Conservation (phyloP, 2,329 filamentous ascomycete genomes). For the Cordyceps fumosorosea region DNA sequence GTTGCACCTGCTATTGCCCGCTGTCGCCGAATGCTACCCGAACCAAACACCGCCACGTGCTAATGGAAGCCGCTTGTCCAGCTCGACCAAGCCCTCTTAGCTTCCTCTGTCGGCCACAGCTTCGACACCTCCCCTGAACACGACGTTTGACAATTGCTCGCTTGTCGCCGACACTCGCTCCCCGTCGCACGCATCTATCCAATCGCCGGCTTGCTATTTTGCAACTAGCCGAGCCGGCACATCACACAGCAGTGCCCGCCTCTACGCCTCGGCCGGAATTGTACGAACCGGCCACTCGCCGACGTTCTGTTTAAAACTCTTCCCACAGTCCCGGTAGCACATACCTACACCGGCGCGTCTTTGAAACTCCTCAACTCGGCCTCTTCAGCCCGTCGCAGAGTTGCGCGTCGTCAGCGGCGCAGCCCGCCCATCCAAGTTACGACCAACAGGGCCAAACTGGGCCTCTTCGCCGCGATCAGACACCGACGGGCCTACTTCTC, state of each 20-base stretch:
- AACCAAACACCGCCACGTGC: neutral
- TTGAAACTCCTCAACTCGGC: neutral
- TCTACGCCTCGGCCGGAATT: neutral
- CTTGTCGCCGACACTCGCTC: neutral
- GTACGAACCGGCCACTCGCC: neutral
- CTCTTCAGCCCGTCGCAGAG: neutral
- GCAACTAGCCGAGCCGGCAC: conserved; percentile 4
- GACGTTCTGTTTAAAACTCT: neutral
- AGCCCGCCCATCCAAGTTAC: neutral
- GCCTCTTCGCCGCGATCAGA: neutral
- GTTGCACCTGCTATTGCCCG: neutral
- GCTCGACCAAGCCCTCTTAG: neutral
- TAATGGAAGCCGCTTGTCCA: neutral
- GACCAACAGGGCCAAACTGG: neutral
- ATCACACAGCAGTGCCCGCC: conserved; percentile 1
- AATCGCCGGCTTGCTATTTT: neutral
- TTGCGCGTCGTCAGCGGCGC: neutral
- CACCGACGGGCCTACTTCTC: neutral
- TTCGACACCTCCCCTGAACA: neutral
- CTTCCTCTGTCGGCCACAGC: neutral
- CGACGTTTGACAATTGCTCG: neutral
- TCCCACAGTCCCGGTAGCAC: neutral
- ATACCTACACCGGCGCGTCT: neutral
- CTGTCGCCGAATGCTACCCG: neutral
- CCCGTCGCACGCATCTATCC: neutral